Base-by-base conservation (phyloP, 192 early-diverging fungal species). In the Haplosporangium gracile region DNA sequence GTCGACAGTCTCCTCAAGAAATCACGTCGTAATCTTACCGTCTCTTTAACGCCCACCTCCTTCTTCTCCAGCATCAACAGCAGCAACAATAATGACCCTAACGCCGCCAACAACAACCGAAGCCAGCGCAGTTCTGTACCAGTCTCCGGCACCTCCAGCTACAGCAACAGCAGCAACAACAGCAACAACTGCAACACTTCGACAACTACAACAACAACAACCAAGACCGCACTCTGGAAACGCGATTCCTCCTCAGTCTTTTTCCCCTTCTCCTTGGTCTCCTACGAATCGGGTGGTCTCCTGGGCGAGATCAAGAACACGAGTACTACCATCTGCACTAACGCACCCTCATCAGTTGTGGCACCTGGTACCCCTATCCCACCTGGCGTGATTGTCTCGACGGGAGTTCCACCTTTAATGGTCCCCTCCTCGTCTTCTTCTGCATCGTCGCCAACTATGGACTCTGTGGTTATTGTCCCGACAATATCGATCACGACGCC, bases 211-310 rank as follows among this genome's bases (percentile, higher is more conserved):
- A 73, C 47, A 22, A 45, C 42, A 7, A 75, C 70, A 65, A 68
- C 70, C 3, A 77, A 22, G 20, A 34, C 53, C 22, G 57, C 80
- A n/a, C 36, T 60, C 7, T 78, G 82, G 82, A 83, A 83, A 45
- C 80, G 69, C 6, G 73, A 60, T 26, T 76, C 76, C 0, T 47
- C 82, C 8, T 79, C 78, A 24, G 63, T 32, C 49, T 69, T 85
- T 16, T 85, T 85, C 16, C 82, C 77, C 13, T 85, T 79, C 73
- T 85, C 82, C 2, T 57, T 85, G 8, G 77, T 85, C 32, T 76
- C 82, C 0, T 79, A 85, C 57, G 82, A 85, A 57, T 75, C 73
- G n/a, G 82, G 82, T n/a, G 74, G 82, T 2, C 24, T 79, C 24
- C 55, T 85, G 0, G 82, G 76, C 4, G 81, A 70, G 29, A 73